Conservation (phyloP, 768 basidiomycete genomes). For the Auricularia sp. region DNA sequence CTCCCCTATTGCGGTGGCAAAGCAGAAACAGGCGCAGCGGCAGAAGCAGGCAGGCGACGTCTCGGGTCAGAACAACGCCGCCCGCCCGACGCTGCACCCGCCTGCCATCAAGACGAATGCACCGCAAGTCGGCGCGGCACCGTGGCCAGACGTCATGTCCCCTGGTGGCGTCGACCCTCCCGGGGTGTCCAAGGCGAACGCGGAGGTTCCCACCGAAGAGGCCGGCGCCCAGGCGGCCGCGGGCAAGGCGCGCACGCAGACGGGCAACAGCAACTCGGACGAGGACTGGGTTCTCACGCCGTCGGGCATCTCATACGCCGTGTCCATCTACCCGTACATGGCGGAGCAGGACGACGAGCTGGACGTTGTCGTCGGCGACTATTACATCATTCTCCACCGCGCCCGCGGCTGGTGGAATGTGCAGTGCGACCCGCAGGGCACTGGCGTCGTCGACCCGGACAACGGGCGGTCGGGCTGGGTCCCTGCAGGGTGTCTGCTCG, state of each 20-base stretch:
- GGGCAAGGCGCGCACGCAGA: conserved; percentile 16
- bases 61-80: neutral
- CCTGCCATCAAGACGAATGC: conserved; percentile 5
- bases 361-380: conserved; percentile 91
- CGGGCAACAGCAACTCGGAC: conserved; percentile 16
- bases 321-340: conserved; percentile 98
- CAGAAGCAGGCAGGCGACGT: neutral
- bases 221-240: conserved; percentile 12
- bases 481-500: conserved; percentile 90
- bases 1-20: conserved; percentile 92
- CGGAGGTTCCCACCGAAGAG: conserved; percentile 24
- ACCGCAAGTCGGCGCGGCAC: neutral
- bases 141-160: conserved; percentile 65
- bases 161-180: conserved; percentile 25
- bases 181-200: conserved; percentile 16
- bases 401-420: conserved; percentile 99
- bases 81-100: conserved; percentile 1
- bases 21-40: conserved; percentile 87
- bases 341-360: conserved; percentile 98
- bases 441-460: conserved; percentile 68
- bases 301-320: conserved; percentile 75
- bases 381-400: conserved; percentile 85
- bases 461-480: conserved; percentile 89
- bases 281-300: conserved; percentile 22
- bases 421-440: conserved; percentile 82